Evolutionary conservation across 768 basidiomycete genomes (phyloP).

Genomic region (Macrolepiota albuminosa): DNA sequence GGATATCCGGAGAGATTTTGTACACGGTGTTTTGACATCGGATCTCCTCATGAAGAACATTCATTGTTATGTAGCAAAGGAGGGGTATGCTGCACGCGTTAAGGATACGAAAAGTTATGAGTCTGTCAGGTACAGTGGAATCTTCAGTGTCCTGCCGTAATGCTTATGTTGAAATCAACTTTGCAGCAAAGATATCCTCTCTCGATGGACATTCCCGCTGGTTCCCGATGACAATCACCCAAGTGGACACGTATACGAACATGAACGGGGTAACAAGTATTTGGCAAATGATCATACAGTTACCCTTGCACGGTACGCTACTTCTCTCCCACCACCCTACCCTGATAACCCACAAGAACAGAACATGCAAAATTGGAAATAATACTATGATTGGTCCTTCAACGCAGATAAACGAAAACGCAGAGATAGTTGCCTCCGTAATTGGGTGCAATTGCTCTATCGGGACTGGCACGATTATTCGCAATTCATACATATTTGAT

Average conservation of each 20-base stretch:
- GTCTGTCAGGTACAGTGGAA: constrained; percentile 64
- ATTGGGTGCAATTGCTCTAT: constrained; percentile 75
- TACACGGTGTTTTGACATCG: constrained; percentile 90
- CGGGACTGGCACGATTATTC: constrained; percentile 64
- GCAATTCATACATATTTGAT: constrained; percentile 81
- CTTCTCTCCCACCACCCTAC: not conserved
- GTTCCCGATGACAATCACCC: constrained; percentile 95
- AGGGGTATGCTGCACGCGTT: constrained; percentile 90
- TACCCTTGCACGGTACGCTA: constrained; percentile 69
- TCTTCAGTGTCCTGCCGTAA: not conserved
- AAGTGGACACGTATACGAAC: constrained; percentile 76
- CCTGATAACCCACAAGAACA: constrained; percentile 20
- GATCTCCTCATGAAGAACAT: constrained; percentile 95
- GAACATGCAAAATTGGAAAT: constrained; percentile 78
- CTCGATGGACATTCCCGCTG: constrained; percentile 92
- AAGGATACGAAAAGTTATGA: constrained; percentile 92
- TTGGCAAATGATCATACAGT: constrained; percentile 77
- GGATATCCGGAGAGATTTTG: constrained; percentile 88
- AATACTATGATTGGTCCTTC: constrained; percentile 84
- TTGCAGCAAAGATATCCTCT: constrained; percentile 82
- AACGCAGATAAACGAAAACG: constrained; percentile 62
- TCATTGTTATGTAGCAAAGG: constrained; percentile 81
- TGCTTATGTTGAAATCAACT: not conserved
- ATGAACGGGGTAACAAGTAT: constrained; percentile 86
- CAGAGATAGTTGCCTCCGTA: constrained; percentile 65